phyloP scores from a whole-genome alignment of 2,329 filamentous ascomycete species.

The Sphaerulina vaccinii region DNA sequence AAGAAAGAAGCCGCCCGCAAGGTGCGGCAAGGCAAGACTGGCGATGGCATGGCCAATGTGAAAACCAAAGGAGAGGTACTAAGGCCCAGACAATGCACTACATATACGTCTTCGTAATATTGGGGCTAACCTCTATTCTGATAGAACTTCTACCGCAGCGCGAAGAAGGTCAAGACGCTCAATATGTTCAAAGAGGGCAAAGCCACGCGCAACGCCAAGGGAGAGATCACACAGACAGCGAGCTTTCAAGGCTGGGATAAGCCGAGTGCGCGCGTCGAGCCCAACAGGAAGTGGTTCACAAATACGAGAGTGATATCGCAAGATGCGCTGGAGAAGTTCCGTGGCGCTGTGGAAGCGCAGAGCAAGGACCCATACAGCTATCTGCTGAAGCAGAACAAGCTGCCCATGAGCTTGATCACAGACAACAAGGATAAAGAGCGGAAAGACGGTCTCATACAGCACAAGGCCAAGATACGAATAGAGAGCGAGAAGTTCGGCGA shows the following conservation, averaged over 20 bases:
- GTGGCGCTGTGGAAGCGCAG: constrained; percentile 87
- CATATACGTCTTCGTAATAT: too few relatives aligned
- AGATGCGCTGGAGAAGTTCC: constrained; percentile 80
- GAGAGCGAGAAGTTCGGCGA: constrained; percentile 82
- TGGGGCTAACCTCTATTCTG: too few relatives aligned
- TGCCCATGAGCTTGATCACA: constrained; percentile 90
- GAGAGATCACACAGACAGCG: constrained; percentile 81
- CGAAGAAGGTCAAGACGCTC: constrained; percentile 84
- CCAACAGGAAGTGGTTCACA: constrained; percentile 96
- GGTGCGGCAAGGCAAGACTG: constrained; percentile 78
- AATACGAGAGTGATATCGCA: constrained; percentile 90
- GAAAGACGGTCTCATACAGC: constrained; percentile 82
- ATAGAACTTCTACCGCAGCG: constrained; percentile 90
- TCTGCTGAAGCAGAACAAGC: constrained; percentile 93
- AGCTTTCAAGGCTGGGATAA: constrained; percentile 79
- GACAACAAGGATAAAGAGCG: constrained; percentile 64
- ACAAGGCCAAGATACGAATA: constrained; percentile 89
- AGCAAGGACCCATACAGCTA: constrained; percentile 89
- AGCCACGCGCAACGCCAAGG: constrained; percentile 74
- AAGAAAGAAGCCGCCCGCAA: constrained; percentile 89
- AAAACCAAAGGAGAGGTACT: constrained; percentile 93
- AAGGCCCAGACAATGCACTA: too few relatives aligned
- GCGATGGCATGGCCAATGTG: constrained; percentile 88
- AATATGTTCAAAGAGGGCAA: constrained; percentile 90
- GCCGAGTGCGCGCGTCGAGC: constrained; percentile 84